Base-by-base conservation (phyloP, 352 stramenopile genomes). In the Pythium oligandrum region DNA sequence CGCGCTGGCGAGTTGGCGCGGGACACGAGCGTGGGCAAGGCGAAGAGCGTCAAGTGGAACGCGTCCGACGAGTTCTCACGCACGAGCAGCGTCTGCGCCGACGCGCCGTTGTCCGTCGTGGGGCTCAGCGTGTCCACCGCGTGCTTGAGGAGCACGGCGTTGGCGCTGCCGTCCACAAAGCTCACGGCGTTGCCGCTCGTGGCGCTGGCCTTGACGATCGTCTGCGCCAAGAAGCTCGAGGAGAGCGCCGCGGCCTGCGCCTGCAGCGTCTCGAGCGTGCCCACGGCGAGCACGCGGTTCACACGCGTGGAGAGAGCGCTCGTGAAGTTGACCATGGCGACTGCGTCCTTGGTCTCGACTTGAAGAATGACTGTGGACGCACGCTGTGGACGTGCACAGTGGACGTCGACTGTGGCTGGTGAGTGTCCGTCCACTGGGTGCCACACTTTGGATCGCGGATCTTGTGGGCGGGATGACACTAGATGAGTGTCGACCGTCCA, bases 1-100 rank as follows among this genome's bases (percentile, higher is more conserved):
- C 85, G 76, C 38, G 82, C 75, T 1, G 70, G 59, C 7, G 70
- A 73, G 64, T 95, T 95, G 61, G 83, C 71, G 26, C 85, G 77
- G 52, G 76, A 90, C 32, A 83, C 69, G 10, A 63, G 60, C 46
- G 68, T 85, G 7, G 81, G 81, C 44, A 92, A 54, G 48, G 75
- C 73, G 51, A 78, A 71, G 17, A 87, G 63, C 57, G 76, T 74
- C 46, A 83, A 65, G 54, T 58, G 65, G n/a, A 83, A 57, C 31
- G 57, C 50, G 26, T 59, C 62, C 9, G 34, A 54, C 35, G 50
- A 45, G 7, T 53, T 40, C 11, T 74, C 68, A 40, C 63, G 70
- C 2, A 72, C 42, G 33, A 88, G 53, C 31, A 85, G 61, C 48
- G 86, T 42, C 32, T 81, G 58, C 4, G 65, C 53, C 44, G 78